Percentiles rank a stretch among this genome's conserved stretches.
Evolutionary conservation across 2,329 filamentous ascomycete genomes (phyloP).

Genomic region (Zymoseptoria brevis): DNA sequence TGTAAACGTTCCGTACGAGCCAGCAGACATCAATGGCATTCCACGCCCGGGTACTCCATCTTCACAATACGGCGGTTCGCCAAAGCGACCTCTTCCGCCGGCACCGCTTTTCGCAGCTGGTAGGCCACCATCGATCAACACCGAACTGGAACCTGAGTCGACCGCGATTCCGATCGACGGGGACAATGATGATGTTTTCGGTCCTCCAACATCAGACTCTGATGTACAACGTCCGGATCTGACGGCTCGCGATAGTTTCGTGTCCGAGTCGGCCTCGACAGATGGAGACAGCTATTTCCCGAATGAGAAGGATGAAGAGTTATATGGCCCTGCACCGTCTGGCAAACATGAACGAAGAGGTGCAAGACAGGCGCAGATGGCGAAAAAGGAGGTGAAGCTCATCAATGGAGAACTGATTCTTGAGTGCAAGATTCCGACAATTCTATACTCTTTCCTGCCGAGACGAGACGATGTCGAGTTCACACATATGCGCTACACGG

Average conservation of each 20-base stretch:
- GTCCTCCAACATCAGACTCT: constrained; percentile 49
- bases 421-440: constrained; percentile 98
- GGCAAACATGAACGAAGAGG: constrained; percentile 83
- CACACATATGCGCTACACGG: constrained; percentile 97
- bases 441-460: constrained; percentile 92
- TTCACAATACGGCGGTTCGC: constrained; percentile 79
- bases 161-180: constrained; percentile 62
- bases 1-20: constrained; percentile 68
- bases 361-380: constrained; percentile 77
- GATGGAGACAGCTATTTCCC: constrained; percentile 52
- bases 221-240: constrained; percentile 47
- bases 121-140: constrained; percentile 34
- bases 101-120: constrained; percentile 70
- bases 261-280: constrained; percentile 53
- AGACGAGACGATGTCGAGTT: constrained; percentile 90
- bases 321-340: constrained; percentile 76
- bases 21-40: constrained; percentile 78
- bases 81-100: constrained; percentile 76
- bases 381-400: constrained; percentile 86
- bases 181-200: constrained; percentile 56
- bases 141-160: constrained; percentile 44
- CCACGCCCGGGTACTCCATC: constrained; percentile 86
- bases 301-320: constrained; percentile 46
- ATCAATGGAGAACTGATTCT: constrained; percentile 97
- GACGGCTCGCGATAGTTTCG: constrained; percentile 56